These are phyloP conservation scores for Hymenoscyphus salicellus DNA, from an alignment of 2,329 filamentous ascomycete genomes.

Conservation along the genomic window DNA sequence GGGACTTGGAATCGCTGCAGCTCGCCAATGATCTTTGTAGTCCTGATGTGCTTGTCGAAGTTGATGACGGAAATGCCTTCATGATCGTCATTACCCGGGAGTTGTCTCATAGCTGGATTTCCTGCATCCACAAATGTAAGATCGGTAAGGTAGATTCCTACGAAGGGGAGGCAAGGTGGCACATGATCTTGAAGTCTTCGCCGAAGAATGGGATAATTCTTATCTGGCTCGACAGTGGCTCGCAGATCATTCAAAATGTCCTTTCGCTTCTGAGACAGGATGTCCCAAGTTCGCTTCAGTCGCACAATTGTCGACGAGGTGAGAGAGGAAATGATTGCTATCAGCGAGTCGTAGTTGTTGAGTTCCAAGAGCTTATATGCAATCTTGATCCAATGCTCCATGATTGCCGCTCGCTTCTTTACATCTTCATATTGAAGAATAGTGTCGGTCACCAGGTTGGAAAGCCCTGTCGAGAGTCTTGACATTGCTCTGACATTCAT, in stretches of 20 bases:
- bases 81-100: slow-evolving; percentile 54
- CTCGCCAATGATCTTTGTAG: slow-evolving; percentile 91
- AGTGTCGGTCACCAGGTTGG: slow-evolving; percentile 88
- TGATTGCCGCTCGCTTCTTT: slow-evolving; percentile 83
- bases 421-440: slow-evolving; percentile 85
- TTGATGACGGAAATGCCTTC: slow-evolving; percentile 85
- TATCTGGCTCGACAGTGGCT: slow-evolving; percentile 80
- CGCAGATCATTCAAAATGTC: slow-evolving; percentile 75
- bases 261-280: slow-evolving; percentile 79
- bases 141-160: slow-evolving; percentile 95
- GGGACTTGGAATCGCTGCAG: slow-evolving; percentile 95
- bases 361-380: slow-evolving; percentile 81
- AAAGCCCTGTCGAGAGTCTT: slow-evolving; percentile 83
- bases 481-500: slow-evolving; percentile 95
- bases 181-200: slow-evolving; percentile 80
- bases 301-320: slow-evolving; percentile 89
- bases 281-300: slow-evolving; percentile 87
- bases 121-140: slow-evolving; percentile 94
- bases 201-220: slow-evolving; percentile 86
- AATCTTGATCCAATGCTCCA: slow-evolving; percentile 99
- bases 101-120: slow-evolving; percentile 79
- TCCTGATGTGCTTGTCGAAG: slow-evolving; percentile 94
- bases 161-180: slow-evolving; percentile 88
- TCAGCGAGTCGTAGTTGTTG: slow-evolving; percentile 93
- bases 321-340: slow-evolving; percentile 93